Conservation (phyloP, 2,329 filamentous ascomycete genomes). For the Grosmannia huntii region DNA sequence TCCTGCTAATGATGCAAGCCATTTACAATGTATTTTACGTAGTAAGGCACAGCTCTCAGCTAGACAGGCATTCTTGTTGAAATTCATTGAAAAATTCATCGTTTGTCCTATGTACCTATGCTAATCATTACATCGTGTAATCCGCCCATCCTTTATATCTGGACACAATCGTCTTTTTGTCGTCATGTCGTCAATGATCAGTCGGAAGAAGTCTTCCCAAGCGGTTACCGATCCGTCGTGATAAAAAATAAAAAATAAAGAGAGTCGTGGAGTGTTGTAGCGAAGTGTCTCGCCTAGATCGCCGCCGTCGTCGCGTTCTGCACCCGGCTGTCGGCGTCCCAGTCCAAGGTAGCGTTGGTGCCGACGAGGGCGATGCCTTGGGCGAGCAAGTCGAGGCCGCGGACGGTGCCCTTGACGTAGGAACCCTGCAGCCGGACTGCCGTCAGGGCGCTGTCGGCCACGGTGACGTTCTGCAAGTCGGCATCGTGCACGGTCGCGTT, state of each 20-base stretch:
- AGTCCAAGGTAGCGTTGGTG: neutral
- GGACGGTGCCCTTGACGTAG: neutral
- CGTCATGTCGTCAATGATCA: neutral
- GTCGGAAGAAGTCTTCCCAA: neutral
- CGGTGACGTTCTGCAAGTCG: constrained; percentile 5
- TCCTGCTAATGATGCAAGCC: no score
- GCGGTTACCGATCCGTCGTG: neutral
- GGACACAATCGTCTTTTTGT: neutral
- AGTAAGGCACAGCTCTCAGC: no score
- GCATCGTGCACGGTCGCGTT: constrained; percentile 6
- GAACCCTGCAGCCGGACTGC: constrained; percentile 3
- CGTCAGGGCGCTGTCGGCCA: neutral
- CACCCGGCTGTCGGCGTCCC: neutral
- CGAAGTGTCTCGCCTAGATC: neutral
- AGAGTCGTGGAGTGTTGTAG: neutral
- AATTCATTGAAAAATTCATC: no score
- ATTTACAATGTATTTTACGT: no score
- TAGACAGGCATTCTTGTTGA: no score
- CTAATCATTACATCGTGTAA: neutral
- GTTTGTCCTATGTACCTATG: neutral
- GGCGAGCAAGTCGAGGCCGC: neutral
- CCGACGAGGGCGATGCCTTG: neutral
- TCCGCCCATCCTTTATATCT: neutral
- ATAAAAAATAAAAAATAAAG: neutral
- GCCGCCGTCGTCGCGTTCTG: neutral